phyloP scores from a whole-genome alignment of 2,329 filamentous ascomycete species.

The Aspergillus fijiensis region DNA sequence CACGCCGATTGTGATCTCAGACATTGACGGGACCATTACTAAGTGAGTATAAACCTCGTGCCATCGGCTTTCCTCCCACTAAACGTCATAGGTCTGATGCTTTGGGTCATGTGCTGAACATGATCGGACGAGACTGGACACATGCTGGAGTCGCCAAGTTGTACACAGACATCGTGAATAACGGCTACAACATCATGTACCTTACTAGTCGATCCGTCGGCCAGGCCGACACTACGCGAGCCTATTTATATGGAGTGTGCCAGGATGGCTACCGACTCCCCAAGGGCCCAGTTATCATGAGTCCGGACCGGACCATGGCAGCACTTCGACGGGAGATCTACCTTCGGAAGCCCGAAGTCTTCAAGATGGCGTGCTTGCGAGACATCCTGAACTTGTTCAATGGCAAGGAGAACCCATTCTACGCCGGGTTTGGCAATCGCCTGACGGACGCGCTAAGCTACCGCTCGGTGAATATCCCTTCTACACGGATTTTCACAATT shows the following conservation, averaged over 20 bases:
- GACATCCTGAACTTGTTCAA: conserved; percentile 91
- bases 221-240: conserved; percentile 83
- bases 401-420: conserved; percentile 77
- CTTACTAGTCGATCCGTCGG: conserved; percentile 91
- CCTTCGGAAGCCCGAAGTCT: conserved; percentile 92
- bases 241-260: conserved; percentile 83
- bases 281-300: conserved; percentile 89
- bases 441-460: conserved; percentile 96
- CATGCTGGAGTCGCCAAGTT: conserved; percentile 95
- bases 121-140: conserved; percentile 97
- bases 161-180: conserved; percentile 90
- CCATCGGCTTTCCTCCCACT: neutral
- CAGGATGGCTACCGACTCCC: conserved; percentile 87
- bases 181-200: conserved; percentile 99
- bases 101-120: conserved; percentile 88
- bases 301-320: conserved; percentile 90
- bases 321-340: conserved; percentile 91
- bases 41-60: conserved; percentile 55
- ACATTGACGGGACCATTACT: conserved; percentile 98
- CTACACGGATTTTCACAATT: conserved; percentile 95
- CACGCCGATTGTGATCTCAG: conserved; percentile 92
- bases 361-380: conserved; percentile 97
- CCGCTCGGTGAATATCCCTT: conserved; percentile 90
- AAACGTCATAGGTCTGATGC: conserved; percentile 66
- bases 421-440: conserved; percentile 94